Evolutionary conservation across 2,329 filamentous ascomycete genomes (phyloP).

Genomic region (Aspergillus phoenicis): DNA sequence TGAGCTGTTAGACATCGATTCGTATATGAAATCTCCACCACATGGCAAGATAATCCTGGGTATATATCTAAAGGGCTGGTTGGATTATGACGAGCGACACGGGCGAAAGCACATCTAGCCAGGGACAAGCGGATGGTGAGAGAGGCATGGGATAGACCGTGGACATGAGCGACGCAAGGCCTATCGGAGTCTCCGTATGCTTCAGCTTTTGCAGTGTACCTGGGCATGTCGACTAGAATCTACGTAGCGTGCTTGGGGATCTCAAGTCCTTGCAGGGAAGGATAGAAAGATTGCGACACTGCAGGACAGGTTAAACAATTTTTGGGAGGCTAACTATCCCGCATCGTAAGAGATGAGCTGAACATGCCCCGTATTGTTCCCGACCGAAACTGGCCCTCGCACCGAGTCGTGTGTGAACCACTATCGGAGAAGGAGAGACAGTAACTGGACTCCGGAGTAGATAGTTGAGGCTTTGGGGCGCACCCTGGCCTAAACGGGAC

Average conservation of each 20-base stretch:
- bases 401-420: neutral
- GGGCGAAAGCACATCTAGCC: neutral
- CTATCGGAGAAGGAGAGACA: neutral
- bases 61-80: neutral
- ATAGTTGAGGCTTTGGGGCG: constrained; percentile 2
- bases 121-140: neutral
- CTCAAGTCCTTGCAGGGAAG: constrained; percentile 5
- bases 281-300: neutral
- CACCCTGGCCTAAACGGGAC: neutral
- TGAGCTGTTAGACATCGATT: too few relatives aligned
- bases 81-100: neutral
- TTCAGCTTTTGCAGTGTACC: neutral
- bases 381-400: neutral
- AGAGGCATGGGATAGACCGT: neutral
- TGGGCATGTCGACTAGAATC: neutral
- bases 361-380: neutral
- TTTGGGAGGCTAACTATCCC: neutral
- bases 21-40: too few relatives aligned
- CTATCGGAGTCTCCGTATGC: neutral
- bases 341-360: neutral
- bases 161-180: neutral
- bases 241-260: too few relatives aligned
- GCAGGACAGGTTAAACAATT: neutral
- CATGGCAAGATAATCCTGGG: neutral
- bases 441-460: neutral